Base-by-base conservation (phyloP, 768 basidiomycete species). In the Suillus discolor region DNA sequence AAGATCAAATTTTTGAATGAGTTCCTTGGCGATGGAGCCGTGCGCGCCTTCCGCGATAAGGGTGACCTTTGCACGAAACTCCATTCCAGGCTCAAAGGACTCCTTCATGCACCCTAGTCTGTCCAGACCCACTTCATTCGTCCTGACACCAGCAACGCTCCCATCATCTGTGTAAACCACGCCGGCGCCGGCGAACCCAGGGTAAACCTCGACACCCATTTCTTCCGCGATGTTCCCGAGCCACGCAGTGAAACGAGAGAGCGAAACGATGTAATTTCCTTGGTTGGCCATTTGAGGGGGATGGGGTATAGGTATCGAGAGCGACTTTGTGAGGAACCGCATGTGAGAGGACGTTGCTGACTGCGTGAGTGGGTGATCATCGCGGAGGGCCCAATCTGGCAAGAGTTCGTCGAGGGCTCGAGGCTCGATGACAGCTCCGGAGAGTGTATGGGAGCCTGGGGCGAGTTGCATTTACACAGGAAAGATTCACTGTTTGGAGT, bases 221-320 rank as follows among this genome's bases (percentile, higher is more conserved):
- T 84, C 87, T 68, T 98, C 96, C 0, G 97, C 97, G 38, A 97
- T 85, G 62, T 83, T 78, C 3, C 88, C 93, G 1, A 99, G 85
- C 96, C 97, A 99, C 4, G 92, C 86, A 0, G 94, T 91, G 67
- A 98, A 89, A 41, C 86, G 88, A 1, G 94, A 96, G 38, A 99
- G 87, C 2, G 95, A 97, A 47, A 93, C 80, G 73, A 99, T 89
- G 76, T 94, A 98, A 79, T 98, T 99, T 57, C 96, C 91, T 36
- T 90, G 85, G 82, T 97, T 97, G 72, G 83, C 81, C 97, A 99
- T 99, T 77, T 98, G 96, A 0, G 97, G 96, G 4, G 97, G 97
- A 74, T 98, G 96, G 0, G 95, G 97, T 57, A 98, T 87, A 15
- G 94, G 94, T 67, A 96, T 79, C 13, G 91, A 85, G 62, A 74